Percentiles rank a stretch among this genome's conserved stretches.
Conservation (phyloP, 1,284 basidiomycete species). For the Porogramme epimiltina region DNA sequence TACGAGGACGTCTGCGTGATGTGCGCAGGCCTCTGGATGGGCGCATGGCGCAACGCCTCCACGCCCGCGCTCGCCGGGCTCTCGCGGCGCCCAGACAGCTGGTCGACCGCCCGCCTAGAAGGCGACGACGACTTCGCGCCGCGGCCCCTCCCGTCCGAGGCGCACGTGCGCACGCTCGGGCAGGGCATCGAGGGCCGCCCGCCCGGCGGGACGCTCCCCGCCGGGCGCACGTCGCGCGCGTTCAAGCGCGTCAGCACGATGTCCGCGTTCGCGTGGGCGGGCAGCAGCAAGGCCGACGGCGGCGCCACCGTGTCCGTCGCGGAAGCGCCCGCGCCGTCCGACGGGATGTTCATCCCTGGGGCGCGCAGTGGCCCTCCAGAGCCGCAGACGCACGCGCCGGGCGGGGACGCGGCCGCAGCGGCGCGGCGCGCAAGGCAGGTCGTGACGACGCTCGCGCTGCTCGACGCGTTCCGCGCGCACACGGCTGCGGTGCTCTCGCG, state of each 20-base stretch:
- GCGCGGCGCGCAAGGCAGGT: slow-evolving; percentile 46
- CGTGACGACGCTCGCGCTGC: slow-evolving; percentile 63
- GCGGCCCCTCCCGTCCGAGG: slow-evolving; percentile 7
- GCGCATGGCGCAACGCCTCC: slow-evolving; percentile 53
- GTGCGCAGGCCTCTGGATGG: slow-evolving; percentile 77
- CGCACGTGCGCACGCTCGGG: slow-evolving; percentile 58
- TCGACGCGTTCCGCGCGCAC: slow-evolving; percentile 75
- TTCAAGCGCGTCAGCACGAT: slow-evolving; percentile 28
- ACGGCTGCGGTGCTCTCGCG: slow-evolving; percentile 66
- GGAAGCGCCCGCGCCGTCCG: slow-evolving; percentile 3
- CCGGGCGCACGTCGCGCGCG: slow-evolving; percentile 18
- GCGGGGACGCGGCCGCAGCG: slow-evolving; percentile 29
- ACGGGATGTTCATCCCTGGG: slow-evolving; percentile 20
- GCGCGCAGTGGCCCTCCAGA: slow-evolving; percentile 17
- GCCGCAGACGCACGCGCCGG: slow-evolving; percentile 10
- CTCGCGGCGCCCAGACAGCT: slow-evolving; percentile 41
- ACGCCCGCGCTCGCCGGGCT: slow-evolving; percentile 47
- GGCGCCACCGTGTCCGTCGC: neutral
- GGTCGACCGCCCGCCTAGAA: slow-evolving; percentile 53
- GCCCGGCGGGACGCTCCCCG: slow-evolving; percentile 13
- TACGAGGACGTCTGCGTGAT: slow-evolving; percentile 82
- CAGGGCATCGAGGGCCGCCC: slow-evolving; percentile 67
- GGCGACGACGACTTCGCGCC: slow-evolving; percentile 52
- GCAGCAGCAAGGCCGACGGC: slow-evolving; percentile 12
- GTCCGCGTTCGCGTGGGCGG: slow-evolving; percentile 28